A percentile compares a stretch with the other conserved stretches of the same genome.
phyloP scores from a whole-genome alignment of 345 rosid species.

The Salix udensis region DNA sequence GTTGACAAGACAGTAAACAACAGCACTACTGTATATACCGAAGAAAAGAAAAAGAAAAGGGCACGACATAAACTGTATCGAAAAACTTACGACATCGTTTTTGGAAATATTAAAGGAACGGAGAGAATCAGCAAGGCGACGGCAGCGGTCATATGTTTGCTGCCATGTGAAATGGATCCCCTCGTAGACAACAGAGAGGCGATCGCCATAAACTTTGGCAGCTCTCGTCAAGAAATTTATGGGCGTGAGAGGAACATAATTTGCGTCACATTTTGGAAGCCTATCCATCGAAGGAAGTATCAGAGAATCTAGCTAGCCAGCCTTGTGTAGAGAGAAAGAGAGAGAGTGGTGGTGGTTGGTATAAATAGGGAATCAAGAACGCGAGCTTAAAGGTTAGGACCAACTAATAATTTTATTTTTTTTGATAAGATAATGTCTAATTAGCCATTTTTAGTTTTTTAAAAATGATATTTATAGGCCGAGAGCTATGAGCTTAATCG shows the following conservation, averaged over 20 bases:
- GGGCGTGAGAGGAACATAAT: slow-evolving; percentile 62
- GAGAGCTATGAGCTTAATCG: too few relatives aligned
- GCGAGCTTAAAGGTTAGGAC: neutral
- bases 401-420: neutral
- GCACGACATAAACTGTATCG: neutral
- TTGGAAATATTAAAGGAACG: slow-evolving; percentile 43
- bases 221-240: slow-evolving; percentile 60
- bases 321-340: neutral
- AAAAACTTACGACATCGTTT: slow-evolving; percentile 48
- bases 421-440: neutral
- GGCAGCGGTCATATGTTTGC: slow-evolving; percentile 61
- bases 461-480: too few relatives aligned
- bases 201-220: slow-evolving; percentile 40
- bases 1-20: neutral
- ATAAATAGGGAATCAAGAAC: neutral
- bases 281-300: slow-evolving; percentile 32
- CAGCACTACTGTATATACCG: neutral
- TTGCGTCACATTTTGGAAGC: slow-evolving; percentile 52
- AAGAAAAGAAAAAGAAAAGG: neutral
- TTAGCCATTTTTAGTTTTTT: too few relatives aligned
- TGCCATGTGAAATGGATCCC: slow-evolving; percentile 55
- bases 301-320: too few relatives aligned
- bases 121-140: slow-evolving; percentile 62
- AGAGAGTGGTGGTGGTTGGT: neutral
- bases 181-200: slow-evolving; percentile 54